Conservation (phyloP, 768 basidiomycete genomes). For the Neoboletus magnificus region DNA sequence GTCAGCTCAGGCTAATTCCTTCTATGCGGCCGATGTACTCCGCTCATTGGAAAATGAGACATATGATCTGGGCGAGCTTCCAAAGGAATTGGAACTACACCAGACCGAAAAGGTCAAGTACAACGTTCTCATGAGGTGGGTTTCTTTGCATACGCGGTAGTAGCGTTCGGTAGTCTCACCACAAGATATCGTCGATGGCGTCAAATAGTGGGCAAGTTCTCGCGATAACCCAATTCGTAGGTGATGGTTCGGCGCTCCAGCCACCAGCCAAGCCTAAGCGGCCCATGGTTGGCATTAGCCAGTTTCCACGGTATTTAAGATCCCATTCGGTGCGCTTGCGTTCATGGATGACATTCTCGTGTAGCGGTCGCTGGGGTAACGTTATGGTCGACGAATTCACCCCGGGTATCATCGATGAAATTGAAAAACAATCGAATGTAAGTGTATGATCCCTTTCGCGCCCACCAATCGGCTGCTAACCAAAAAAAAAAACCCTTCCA, state of each 20-base stretch:
- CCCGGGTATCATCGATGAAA: constrained; percentile 3
- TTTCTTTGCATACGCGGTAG: background rate
- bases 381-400: constrained; percentile 13
- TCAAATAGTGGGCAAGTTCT: background rate
- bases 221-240: background rate
- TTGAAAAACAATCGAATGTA: background rate
- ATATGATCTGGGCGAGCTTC: background rate
- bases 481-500: background rate
- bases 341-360: background rate
- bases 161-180: background rate
- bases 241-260: background rate
- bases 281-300: background rate
- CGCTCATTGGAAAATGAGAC: background rate
- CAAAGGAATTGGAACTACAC: background rate
- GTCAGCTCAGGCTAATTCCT: background rate
- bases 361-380: constrained; percentile 13
- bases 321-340: background rate
- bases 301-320: background rate
- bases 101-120: background rate
- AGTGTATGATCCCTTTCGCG: background rate
- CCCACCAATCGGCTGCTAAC: background rate
- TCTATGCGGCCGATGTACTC: background rate
- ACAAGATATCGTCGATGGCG: background rate
- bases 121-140: constrained; percentile 1
- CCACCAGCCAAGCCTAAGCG: background rate